Evolutionary conservation across 2,329 filamentous ascomycete species (phyloP), one percentile per base, ranked within the genome.

Genomic region (Aureobasidium zeae): DNA sequence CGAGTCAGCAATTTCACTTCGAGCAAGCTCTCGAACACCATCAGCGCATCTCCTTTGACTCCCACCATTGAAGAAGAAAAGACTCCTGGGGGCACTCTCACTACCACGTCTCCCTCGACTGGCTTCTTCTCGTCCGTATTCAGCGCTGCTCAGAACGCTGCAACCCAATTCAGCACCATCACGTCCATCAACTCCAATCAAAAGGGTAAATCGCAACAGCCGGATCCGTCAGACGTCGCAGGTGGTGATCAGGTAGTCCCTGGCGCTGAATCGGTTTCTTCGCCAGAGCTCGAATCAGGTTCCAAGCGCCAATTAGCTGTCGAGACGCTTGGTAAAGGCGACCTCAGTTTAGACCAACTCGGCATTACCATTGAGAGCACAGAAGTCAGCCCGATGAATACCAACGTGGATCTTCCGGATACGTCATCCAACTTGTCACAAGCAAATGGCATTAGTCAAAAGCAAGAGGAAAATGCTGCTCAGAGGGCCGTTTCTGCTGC

Each of bases 121-220:
- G 81, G 87, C 1, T 96, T 98, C 67, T 96, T 98, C 64, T 94
- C 86, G 4, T 88, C 85, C 19, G 84, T 98, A 58, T 78, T 98
- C 51, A 89, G 86, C 29, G 89, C 83, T 33, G 91, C 91, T 13
- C 89, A 96, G 63, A 95, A 83, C 72, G 89, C 89, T 31, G 87
- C 88, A 11, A 86, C 70, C 51, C 79, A 77, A 13, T 62, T 88
- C 4, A 86, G 74, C 53, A 85, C 75, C 50, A 76, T 77, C 36
- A 88, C 79, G 3, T 68, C 64, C 24, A 65, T 73, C 21, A 49
- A 55, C 6, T 73, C 74, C n/a, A 66, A 67, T n/a, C 63, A 65
- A 38, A 69, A 69, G 53, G 68, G 64, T 50, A 68, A 57, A 62
- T 33, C 68, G 55, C 48, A 17, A 35, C 42, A 41, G 39, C 44